Evolutionary conservation across 2,329 filamentous ascomycete genomes (phyloP).

Genomic region (Xylariaceae sp.): DNA sequence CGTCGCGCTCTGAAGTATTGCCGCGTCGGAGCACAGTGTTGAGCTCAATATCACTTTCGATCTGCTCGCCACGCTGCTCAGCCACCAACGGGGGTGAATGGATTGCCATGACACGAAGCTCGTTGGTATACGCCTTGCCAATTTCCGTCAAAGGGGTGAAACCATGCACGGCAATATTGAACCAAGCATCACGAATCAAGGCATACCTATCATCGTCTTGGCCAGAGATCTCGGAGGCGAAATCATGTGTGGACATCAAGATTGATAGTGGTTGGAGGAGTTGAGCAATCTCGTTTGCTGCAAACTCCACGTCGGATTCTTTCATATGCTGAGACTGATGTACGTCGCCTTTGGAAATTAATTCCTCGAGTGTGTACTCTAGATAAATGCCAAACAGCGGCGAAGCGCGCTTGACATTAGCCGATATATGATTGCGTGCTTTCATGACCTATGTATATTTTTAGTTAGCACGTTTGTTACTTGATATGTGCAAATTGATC

Average conservation of each 20-base stretch:
- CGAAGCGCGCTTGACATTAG: conserved; percentile 62
- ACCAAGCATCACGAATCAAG: conserved; percentile 89
- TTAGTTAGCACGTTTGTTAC: conserved; percentile 7
- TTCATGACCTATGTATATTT: conserved; percentile 54
- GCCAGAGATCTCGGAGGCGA: conserved; percentile 39
- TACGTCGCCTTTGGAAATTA: conserved; percentile 86
- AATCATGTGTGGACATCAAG: conserved; percentile 66
- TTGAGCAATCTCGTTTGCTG: conserved; percentile 81
- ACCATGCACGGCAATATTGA: conserved; percentile 93
- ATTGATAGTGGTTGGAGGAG: conserved; percentile 83
- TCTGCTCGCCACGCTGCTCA: conserved; percentile 81
- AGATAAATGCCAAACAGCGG: conserved; percentile 80
- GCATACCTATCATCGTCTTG: conserved; percentile 66
- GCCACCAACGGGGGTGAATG: conserved; percentile 84
- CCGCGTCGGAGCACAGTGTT: conserved; percentile 90
- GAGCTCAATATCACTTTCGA: conserved; percentile 94
- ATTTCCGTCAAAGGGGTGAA: conserved; percentile 73
- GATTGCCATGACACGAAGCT: conserved; percentile 78
- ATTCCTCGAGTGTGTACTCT: conserved; percentile 75
- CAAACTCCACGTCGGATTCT: conserved; percentile 74
- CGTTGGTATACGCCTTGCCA: conserved; percentile 67
- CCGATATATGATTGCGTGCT: conserved; percentile 75
- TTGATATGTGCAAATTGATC: conserved; percentile 18
- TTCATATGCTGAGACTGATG: conserved; percentile 70
- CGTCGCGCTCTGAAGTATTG: conserved; percentile 72